Evolutionary conservation across 2,329 filamentous ascomycete species (phyloP).

Genomic region (Karstenula rhodostoma): DNA sequence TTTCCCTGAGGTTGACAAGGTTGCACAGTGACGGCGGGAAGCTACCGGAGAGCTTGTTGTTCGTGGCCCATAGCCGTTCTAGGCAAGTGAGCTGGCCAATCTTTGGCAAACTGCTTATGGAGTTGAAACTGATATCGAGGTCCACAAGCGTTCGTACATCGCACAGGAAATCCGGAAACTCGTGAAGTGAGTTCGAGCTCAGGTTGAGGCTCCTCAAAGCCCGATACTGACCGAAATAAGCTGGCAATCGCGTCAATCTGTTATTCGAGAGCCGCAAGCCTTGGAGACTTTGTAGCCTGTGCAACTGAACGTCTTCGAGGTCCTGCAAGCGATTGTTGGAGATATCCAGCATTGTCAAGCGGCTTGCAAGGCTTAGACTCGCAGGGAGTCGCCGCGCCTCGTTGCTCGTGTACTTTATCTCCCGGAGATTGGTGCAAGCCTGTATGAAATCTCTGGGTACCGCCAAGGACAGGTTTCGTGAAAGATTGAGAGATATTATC

Average conservation of each 20-base stretch:
- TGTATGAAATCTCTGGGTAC: conserved; percentile 97
- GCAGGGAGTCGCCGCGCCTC: conserved; percentile 86
- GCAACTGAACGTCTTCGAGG: conserved; percentile 83
- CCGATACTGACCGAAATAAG: conserved; percentile 83
- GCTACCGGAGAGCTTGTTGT: conserved; percentile 82
- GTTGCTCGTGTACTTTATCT: conserved; percentile 96
- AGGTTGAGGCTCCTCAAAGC: conserved; percentile 85
- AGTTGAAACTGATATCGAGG: conserved; percentile 96
- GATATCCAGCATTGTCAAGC: conserved; percentile 87
- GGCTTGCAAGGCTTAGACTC: conserved; percentile 81
- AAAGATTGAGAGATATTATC: conserved; percentile 94
- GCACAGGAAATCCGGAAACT: conserved; percentile 86
- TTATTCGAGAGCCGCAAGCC: conserved; percentile 97
- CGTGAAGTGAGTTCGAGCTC: conserved; percentile 89
- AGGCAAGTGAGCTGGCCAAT: conserved; percentile 81
- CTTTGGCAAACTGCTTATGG: conserved; percentile 78
- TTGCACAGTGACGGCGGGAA: conserved; percentile 77
- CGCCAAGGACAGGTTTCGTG: conserved; percentile 88
- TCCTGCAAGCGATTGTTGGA: conserved; percentile 94
- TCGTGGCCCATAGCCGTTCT: conserved; percentile 92
- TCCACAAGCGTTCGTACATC: conserved; percentile 84
- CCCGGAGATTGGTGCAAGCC: conserved; percentile 86
- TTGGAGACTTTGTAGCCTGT: conserved; percentile 76
- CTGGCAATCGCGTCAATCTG: conserved; percentile 77
- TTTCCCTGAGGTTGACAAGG: conserved; percentile 82